Evolutionary conservation across 1,284 basidiomycete species (phyloP), one percentile per base, ranked within the genome.

Genomic region (Cutaneotrichosporon sp.): DNA sequence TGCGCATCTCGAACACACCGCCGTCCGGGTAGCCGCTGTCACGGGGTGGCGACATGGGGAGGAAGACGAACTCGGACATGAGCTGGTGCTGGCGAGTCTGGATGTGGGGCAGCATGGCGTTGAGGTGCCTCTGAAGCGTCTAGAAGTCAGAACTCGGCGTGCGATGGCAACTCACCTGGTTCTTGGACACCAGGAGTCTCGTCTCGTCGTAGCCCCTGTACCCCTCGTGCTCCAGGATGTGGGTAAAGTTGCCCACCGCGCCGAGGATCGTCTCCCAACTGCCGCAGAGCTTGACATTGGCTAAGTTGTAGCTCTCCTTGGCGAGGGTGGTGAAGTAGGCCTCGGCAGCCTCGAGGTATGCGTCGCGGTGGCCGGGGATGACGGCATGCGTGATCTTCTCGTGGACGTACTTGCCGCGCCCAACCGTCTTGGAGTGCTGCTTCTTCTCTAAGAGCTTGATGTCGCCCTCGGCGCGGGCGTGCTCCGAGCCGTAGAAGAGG

Each of bases 51-150:
- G 89, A 86, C 3, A 92, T 92, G 2, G 92, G 91, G 77, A 93
- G 87, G 81, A 97, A 95, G 1, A 91, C 91, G 79, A 97, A 97
- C 77, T 97, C 95, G 75, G 93, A 91, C 68, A 88, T 87, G 56
- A 95, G 83, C 71, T 95, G 92, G 24, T 84, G 84, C 51, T 87
- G 84, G 56, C 92, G 86, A 5, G 86, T 87, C 22, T 81, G 83
- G 52, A 95, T 77, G 75, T 85, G 86, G 5, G 91, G 89, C 18
- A 91, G 82, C 80, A 95, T 87, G 22, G 83, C 66, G 29, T 63
- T 59, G 18, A 60, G 53, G n/a, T 58, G 59, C 14, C 29, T 53
- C 61, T 63, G 64, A 14, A 66, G 59, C 33, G 52, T 36, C 61
- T 63, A 54, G 62, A 54, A 22, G 60, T 60, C 14, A 47, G 47